Evolutionary conservation across 768 basidiomycete species (phyloP).

Genomic region (Phallus indusiatus): DNA sequence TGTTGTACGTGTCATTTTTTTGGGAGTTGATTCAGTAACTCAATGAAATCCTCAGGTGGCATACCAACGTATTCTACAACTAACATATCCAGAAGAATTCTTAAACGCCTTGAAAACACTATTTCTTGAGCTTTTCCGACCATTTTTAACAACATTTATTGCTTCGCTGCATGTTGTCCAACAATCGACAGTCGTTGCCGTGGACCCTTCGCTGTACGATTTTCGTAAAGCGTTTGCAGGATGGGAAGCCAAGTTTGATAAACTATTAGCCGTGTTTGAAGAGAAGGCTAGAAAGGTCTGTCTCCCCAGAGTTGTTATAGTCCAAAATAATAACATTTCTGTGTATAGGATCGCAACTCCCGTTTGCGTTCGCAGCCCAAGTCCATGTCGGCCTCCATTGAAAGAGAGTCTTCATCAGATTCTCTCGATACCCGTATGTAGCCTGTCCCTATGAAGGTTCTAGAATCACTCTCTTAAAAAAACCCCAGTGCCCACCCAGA

Average conservation of each 20-base stretch:
- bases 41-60: constrained; percentile 52
- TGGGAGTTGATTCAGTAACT: background rate
- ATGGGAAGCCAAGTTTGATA: constrained; percentile 79
- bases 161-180: constrained; percentile 67
- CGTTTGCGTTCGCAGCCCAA: constrained; percentile 38
- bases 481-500: constrained; percentile 39
- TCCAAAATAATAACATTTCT: background rate
- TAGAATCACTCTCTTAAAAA: background rate
- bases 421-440: constrained; percentile 23
- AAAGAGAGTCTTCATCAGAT: constrained; percentile 40
- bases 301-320: background rate
- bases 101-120: constrained; percentile 69
- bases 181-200: constrained; percentile 22
- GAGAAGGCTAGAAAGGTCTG: constrained; percentile 60
- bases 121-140: constrained; percentile 81
- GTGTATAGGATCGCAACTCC: constrained; percentile 58
- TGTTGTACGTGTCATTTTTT: constrained; percentile 50
- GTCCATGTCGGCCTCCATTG: constrained; percentile 25
- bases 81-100: constrained; percentile 89
- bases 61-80: constrained; percentile 91
- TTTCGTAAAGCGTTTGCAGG: constrained; percentile 61
- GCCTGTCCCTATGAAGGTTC: background rate
- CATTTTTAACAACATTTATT: constrained; percentile 74
- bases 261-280: constrained; percentile 63
- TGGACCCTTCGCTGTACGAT: constrained; percentile 44